Conservation (phyloP, 345 rosid species). For the Trapa incisa region DNA sequence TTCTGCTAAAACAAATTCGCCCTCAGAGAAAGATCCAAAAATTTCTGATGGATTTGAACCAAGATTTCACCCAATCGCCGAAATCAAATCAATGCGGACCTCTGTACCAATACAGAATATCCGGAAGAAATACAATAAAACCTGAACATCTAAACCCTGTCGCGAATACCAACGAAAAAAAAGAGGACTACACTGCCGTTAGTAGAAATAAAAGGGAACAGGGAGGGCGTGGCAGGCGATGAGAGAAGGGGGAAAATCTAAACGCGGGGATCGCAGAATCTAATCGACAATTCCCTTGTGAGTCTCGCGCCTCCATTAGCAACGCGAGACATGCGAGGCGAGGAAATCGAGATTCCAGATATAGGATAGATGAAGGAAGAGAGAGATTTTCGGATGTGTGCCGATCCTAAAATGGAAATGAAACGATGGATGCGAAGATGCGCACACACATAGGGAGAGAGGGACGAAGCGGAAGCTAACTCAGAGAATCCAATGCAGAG, state of each 20-base stretch:
- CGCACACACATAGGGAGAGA: not conserved
- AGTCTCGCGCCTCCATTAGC: not conserved
- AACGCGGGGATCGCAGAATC: not conserved
- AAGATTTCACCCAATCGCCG: not conserved
- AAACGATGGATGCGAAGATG: constrained; percentile 9
- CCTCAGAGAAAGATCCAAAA: not conserved
- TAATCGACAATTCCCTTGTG: not conserved
- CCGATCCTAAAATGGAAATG: constrained; percentile 5
- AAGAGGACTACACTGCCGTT: not conserved
- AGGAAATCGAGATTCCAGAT: not conserved
- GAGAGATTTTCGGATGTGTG: constrained; percentile 13
- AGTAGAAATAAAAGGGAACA: not conserved
- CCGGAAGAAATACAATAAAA: not conserved
- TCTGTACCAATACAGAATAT: not conserved
- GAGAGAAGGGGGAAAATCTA: constrained; percentile 1
- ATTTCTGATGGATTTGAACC: not conserved
- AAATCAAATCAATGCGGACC: not conserved
- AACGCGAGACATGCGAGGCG: not conserved
- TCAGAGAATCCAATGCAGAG: no score
- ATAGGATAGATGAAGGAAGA: constrained; percentile 6
- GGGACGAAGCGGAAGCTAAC: not conserved
- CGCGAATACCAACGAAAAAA: not conserved
- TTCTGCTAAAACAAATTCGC: not conserved
- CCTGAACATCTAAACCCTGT: not conserved
- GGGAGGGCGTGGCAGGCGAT: not conserved